These are phyloP conservation scores for Wickerhamiella sergipiensis DNA, from an alignment of 805 yeast species.

Conservation along the genomic window DNA sequence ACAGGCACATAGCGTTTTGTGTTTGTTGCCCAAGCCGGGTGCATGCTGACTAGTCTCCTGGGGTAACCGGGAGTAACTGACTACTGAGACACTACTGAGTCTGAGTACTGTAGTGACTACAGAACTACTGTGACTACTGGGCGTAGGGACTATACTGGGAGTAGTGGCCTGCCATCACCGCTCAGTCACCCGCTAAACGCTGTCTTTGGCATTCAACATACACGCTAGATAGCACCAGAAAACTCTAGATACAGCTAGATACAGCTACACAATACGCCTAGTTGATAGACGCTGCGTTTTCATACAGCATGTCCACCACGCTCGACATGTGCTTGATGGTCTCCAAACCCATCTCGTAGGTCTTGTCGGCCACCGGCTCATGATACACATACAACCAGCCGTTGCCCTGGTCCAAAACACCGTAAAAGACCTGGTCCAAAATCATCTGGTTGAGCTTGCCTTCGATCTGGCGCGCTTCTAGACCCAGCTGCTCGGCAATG, in stretches of 20 bases:
- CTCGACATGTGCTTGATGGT: constrained; percentile 74
- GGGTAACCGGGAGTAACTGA: no score
- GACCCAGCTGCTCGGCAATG: constrained; percentile 74
- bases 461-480: constrained; percentile 78
- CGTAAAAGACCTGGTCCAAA: constrained; percentile 85
- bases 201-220: no score
- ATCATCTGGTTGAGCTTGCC: constrained; percentile 94
- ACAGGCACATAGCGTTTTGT: constrained; percentile 15
- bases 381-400: constrained; percentile 93
- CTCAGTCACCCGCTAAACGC: no score
- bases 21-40: constrained; percentile 6
- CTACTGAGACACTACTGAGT: no score
- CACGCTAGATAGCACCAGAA: no score
- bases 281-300: constrained; percentile 77
- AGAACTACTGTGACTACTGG: no score
- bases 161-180: no score
- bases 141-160: no score
- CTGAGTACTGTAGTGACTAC: no score
- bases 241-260: no score
- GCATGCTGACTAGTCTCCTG: background rate
- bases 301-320: constrained; percentile 83
- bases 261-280: background rate
- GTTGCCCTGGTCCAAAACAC: constrained; percentile 95
- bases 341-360: constrained; percentile 77
- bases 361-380: constrained; percentile 74